phyloP scores from a whole-genome alignment of 805 yeast species.

The Wickerhamomyces strasburgensis region DNA sequence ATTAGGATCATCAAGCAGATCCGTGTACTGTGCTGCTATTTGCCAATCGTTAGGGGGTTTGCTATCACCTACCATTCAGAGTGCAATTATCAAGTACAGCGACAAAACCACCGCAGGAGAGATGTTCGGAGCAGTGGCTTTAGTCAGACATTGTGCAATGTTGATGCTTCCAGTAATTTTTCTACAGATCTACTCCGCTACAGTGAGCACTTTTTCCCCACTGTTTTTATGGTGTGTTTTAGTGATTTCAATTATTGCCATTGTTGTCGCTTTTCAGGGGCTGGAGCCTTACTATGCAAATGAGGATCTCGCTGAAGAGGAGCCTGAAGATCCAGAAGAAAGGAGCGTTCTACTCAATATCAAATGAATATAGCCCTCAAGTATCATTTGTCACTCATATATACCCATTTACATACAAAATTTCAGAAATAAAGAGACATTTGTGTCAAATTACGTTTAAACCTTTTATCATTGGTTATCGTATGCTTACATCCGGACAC shows the following conservation, averaged over 20 bases:
- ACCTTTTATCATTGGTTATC: too few relatives aligned
- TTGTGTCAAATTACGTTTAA: too few relatives aligned
- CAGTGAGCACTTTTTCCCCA: slow-evolving; percentile 9
- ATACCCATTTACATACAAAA: too few relatives aligned
- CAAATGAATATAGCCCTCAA: too few relatives aligned
- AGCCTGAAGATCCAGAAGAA: too few relatives aligned
- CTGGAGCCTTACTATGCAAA: not conserved
- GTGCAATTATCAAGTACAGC: slow-evolving; percentile 15
- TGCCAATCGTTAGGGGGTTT: slow-evolving; percentile 18
- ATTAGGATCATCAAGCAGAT: slow-evolving; percentile 2
- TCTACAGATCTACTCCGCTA: slow-evolving; percentile 15
- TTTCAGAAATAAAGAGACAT: too few relatives aligned
- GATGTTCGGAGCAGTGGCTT: slow-evolving; percentile 22
- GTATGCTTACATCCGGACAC: too few relatives aligned
- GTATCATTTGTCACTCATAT: too few relatives aligned
- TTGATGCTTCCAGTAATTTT: slow-evolving; percentile 13
- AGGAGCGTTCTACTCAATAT: too few relatives aligned
- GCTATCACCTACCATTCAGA: slow-evolving; percentile 20
- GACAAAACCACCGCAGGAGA: slow-evolving; percentile 18
- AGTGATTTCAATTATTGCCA: slow-evolving; percentile 2
- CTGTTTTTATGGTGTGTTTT: slow-evolving; percentile 8
- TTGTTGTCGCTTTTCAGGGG: not conserved
- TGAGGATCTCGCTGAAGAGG: too few relatives aligned
- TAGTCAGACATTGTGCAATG: slow-evolving; percentile 19
- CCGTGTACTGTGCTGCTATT: slow-evolving; percentile 12